Conservation (phyloP, 257 asterid species). For the Solanum ossicruentum region DNA sequence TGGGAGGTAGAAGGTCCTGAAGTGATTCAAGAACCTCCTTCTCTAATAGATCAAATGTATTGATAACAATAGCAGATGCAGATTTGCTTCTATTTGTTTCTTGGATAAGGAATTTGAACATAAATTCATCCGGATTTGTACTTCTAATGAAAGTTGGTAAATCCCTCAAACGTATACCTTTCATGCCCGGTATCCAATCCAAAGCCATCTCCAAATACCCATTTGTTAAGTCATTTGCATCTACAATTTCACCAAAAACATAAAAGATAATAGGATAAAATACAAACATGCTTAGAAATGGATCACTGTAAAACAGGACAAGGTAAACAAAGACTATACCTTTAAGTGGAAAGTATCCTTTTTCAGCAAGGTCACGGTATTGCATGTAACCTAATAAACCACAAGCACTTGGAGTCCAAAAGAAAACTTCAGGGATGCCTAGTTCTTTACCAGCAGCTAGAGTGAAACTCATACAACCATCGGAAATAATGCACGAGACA, state of each 20-base stretch:
- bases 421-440: constrained; percentile 4
- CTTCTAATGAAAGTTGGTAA: constrained; percentile 34
- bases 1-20: constrained; percentile 18
- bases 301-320: background rate
- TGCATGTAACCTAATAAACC: background rate
- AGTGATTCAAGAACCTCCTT: constrained; percentile 14
- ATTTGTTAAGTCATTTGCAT: constrained; percentile 17
- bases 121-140: constrained; percentile 10
- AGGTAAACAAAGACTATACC: background rate
- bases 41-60: constrained; percentile 43
- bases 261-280: background rate
- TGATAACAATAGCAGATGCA: constrained; percentile 31
- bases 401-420: constrained; percentile 8
- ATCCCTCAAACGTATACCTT: constrained; percentile 25
- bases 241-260: constrained; percentile 5
- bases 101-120: constrained; percentile 12
- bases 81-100: constrained; percentile 4
- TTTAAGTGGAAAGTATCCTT: constrained; percentile 5
- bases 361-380: background rate
- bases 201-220: constrained; percentile 33
- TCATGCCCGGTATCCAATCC: constrained; percentile 25
- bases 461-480: constrained; percentile 6
- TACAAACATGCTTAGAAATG: background rate
- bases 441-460: constrained; percentile 1
- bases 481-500: constrained; percentile 2